Evolutionary conservation across 805 yeast species (phyloP).

Genomic region (Starmera caribaea): DNA sequence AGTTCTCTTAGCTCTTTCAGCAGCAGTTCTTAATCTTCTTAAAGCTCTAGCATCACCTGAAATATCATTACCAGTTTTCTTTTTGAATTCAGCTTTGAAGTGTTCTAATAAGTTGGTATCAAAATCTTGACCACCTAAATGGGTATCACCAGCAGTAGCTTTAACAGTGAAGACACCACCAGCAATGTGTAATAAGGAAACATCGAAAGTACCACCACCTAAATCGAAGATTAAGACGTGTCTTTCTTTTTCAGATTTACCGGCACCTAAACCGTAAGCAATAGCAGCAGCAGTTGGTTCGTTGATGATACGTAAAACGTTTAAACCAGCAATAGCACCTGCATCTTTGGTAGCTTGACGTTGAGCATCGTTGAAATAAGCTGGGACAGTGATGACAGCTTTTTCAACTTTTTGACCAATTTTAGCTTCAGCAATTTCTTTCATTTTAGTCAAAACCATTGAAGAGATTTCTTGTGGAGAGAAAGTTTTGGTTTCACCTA

Average conservation of each 20-base stretch:
- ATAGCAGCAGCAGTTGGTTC: slow-evolving; percentile 96
- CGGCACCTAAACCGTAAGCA: slow-evolving; percentile 97
- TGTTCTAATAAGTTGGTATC: slow-evolving; percentile 91
- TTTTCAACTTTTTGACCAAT: slow-evolving; percentile 62
- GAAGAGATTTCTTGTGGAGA: slow-evolving; percentile 71
- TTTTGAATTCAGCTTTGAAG: slow-evolving; percentile 90
- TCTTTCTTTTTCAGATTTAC: slow-evolving; percentile 70
- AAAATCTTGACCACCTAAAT: slow-evolving; percentile 99
- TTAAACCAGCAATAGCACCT: slow-evolving; percentile 72
- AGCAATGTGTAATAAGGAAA: slow-evolving; percentile 82
- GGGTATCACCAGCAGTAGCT: slow-evolving; percentile 99
- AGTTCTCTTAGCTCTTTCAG: slow-evolving; percentile 99
- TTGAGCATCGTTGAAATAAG: slow-evolving; percentile 72
- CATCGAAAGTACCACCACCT: slow-evolving; percentile 99
- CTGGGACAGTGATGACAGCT: slow-evolving; percentile 75
- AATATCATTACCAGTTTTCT: slow-evolving; percentile 89
- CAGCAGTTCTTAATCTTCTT: slow-evolving; percentile 97
- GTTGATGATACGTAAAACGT: slow-evolving; percentile 68
- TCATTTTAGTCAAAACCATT: slow-evolving; percentile 76
- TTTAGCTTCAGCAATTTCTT: slow-evolving; percentile 71
- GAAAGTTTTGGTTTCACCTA: slow-evolving; percentile 59
- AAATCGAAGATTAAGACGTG: slow-evolving; percentile 89
- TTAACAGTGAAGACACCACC: slow-evolving; percentile 96
- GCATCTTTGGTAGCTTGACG: slow-evolving; percentile 80
- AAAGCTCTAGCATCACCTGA: slow-evolving; percentile 89